Percentiles rank a stretch among this genome's conserved stretches.
Evolutionary conservation across 768 basidiomycete species (phyloP).

Genomic region (Tylopilus plumbeoviolaceoides): DNA sequence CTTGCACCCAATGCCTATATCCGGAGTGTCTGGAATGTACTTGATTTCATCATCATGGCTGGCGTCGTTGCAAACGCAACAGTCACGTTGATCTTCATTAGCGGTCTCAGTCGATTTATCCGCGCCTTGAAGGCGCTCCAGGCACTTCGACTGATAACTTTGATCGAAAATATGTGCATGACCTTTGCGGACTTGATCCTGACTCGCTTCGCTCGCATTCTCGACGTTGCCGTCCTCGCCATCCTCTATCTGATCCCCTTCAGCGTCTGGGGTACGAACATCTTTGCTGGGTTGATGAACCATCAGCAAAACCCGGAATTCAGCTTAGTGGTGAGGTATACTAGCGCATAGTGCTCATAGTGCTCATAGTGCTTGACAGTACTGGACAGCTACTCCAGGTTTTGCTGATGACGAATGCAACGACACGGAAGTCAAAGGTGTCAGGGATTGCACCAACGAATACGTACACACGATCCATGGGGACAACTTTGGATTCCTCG

Average conservation of each 20-base stretch:
- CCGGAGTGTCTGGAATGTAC: slow-evolving; percentile 84
- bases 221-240: slow-evolving; percentile 87
- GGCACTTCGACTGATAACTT: slow-evolving; percentile 83
- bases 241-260: slow-evolving; percentile 90
- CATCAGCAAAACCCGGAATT: no score
- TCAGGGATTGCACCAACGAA: slow-evolving; percentile 72
- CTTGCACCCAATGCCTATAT: slow-evolving; percentile 88
- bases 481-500: slow-evolving; percentile 60
- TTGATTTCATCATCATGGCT: slow-evolving; percentile 82
- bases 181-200: slow-evolving; percentile 87
- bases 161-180: slow-evolving; percentile 79
- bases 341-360: no score
- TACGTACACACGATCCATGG: slow-evolving; percentile 61
- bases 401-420: no score
- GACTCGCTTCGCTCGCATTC: slow-evolving; percentile 75
- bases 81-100: slow-evolving; percentile 68
- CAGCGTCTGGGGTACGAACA: slow-evolving; percentile 90
- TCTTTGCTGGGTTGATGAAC: slow-evolving; percentile 88
- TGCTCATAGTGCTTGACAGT: no score
- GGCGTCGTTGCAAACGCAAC: slow-evolving; percentile 73
- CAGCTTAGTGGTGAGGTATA: no score
- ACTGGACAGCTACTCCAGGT: no score
- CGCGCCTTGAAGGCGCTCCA: slow-evolving; percentile 84
- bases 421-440: slow-evolving; percentile 50
- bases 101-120: slow-evolving; percentile 74